These are phyloP conservation scores for Phytophthora sp. DNA, from an alignment of 352 stramenopile genomes.

Conservation along the genomic window DNA sequence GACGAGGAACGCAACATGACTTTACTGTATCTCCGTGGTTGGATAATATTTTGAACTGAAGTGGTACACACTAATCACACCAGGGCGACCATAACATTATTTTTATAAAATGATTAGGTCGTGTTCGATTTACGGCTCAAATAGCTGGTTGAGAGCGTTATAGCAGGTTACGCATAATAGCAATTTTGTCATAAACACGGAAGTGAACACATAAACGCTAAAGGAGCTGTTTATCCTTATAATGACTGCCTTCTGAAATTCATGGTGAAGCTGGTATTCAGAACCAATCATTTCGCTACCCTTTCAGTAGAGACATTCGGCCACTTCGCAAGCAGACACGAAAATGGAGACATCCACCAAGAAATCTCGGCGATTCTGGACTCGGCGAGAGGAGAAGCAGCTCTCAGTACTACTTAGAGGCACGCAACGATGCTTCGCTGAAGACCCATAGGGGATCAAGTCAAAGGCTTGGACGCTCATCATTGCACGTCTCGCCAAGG, in stretches of 20 bases:
- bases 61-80: too few species aligned
- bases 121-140: too few species aligned
- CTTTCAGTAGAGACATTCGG: neutral
- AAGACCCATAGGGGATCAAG: slow-evolving; percentile 13
- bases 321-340: neutral
- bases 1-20: slow-evolving; percentile 30
- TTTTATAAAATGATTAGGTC: too few species aligned
- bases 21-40: too few species aligned
- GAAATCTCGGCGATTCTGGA: slow-evolving; percentile 2
- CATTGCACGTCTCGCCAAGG: neutral
- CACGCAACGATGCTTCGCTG: slow-evolving; percentile 12
- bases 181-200: neutral
- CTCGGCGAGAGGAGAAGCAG: neutral
- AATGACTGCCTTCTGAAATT: slow-evolving; percentile 18
- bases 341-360: slow-evolving; percentile 2
- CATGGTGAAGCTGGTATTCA: slow-evolving; percentile 3
- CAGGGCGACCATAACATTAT: too few species aligned
- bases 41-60: too few species aligned
- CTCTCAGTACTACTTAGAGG: neutral
- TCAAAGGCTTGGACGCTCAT: slow-evolving; percentile 10
- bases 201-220: slow-evolving; percentile 12
- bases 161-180: too few species aligned
- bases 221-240: neutral
- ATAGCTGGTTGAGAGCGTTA: too few species aligned
- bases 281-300: neutral